Evolutionary conservation across 345 rosid genomes (phyloP).

Genomic region (Salix viminalis): DNA sequence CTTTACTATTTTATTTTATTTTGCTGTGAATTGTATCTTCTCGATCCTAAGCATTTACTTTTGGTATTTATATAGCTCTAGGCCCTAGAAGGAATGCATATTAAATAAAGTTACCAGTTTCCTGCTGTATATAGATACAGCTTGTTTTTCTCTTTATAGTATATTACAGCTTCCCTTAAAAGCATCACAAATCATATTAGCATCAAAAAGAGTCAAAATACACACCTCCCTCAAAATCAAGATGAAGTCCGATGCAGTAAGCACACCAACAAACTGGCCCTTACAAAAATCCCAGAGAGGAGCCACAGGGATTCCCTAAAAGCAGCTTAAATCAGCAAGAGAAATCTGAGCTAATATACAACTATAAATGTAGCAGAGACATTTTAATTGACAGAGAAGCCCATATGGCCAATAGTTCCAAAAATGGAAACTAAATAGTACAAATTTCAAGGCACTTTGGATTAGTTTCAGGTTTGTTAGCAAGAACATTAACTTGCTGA

Average conservation of each 20-base stretch:
- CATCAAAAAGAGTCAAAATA: neutral
- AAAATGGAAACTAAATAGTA: neutral
- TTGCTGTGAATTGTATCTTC: neutral
- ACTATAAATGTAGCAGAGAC: neutral
- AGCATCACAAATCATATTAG: neutral
- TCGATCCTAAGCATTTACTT: neutral
- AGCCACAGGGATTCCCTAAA: slow-evolving; percentile 75
- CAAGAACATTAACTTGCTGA: neutral
- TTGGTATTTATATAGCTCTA: neutral
- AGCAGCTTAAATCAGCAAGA: neutral
- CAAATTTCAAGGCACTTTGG: neutral
- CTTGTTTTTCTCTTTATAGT: neutral
- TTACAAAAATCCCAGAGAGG: slow-evolving; percentile 72
- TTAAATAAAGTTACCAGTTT: neutral
- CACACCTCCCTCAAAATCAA: slow-evolving; percentile 76
- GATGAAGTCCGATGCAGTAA: slow-evolving; percentile 75
- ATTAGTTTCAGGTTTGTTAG: neutral
- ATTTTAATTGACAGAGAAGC: neutral
- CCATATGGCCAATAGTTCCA: neutral
- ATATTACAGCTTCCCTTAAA: neutral
- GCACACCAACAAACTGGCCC: slow-evolving; percentile 80
- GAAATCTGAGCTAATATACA: neutral
- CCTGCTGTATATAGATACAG: neutral
- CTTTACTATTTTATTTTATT: neutral
- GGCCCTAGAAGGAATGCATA: neutral